Evolutionary conservation across 2,329 filamentous ascomycete genomes (phyloP), one percentile per base, ranked within the genome.

Genomic region (Purpureocillium lavendulum): DNA sequence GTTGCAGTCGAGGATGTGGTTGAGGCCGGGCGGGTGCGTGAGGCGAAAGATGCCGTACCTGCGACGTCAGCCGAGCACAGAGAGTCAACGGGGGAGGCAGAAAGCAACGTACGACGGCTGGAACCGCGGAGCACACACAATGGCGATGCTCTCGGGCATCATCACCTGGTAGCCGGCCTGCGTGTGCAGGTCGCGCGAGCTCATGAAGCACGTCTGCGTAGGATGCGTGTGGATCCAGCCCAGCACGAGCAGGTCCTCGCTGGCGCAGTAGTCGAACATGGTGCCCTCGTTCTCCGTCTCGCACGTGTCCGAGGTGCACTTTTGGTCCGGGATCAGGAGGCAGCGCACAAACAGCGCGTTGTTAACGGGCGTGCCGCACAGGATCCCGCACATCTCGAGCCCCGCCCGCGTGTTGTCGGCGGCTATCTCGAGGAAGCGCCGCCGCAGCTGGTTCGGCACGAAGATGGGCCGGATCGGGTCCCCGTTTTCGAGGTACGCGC

Each of bases 221-320:
- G 92, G 92, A 59, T 98, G 92, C 0, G 92, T 98, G 58, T 98
- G 92, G 45, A 98, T 98, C 92, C 92, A 98, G 30, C 90, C 90
- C 5, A 95, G 73, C 39, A 94, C 80, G 60, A 95, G 77, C 29
- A 97, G 64, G 44, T 94, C 85, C 54, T 94, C 78, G 5, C 71
- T 73, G 51, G 92, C 85, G 55, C 89, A 94, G 58, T 90, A 96
- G 41, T 95, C 87, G 50, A 96, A 89, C 21, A 96, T 72, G 1
- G 80, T 78, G 24, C 77, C 75, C 59, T 94, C 88, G 49, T 96
- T 92, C 35, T 87, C 79, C 15, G 87, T 97, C 61, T 97, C 90
- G 59, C 92, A 98, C 0, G 92, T 97, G 56, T 98, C 90, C 3
- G 83, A 81, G 0, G 90, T 96, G 53, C 84, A 83, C 39, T 80